These are phyloP conservation scores for Trichoderma erinaceum DNA, from an alignment of 495 filamentous ascomycete genomes.

Conservation along the genomic window DNA sequence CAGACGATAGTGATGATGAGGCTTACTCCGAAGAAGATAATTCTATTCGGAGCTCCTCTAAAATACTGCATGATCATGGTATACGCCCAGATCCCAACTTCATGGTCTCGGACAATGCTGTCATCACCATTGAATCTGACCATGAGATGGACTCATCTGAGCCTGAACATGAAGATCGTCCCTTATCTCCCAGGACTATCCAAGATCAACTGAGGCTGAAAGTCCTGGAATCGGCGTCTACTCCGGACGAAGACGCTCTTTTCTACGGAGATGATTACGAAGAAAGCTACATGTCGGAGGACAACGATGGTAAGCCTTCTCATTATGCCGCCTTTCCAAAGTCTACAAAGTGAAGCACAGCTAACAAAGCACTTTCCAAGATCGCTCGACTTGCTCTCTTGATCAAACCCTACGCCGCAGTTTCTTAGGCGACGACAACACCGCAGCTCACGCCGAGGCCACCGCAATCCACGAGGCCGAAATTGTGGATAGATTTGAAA, in stretches of 20 bases:
- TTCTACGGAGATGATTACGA: constrained; percentile 5
- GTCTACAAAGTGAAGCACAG: neutral
- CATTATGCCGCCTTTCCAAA: neutral
- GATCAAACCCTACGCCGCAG: neutral
- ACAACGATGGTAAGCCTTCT: neutral
- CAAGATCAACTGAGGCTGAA: neutral
- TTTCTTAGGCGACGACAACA: neutral
- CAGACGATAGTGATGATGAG: constrained; percentile 15
- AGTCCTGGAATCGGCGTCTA: neutral
- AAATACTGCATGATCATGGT: neutral
- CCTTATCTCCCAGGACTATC: neutral
- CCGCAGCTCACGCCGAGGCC: neutral
- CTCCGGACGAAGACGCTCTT: neutral
- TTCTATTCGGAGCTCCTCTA: neutral
- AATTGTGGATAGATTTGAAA: neutral
- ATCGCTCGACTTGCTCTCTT: neutral
- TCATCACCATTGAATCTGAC: constrained; percentile 5
- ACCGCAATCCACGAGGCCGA: neutral
- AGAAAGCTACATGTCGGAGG: neutral
- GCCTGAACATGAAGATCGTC: neutral
- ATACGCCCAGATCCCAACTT: neutral
- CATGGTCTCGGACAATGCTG: neutral
- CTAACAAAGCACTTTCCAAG: neutral
- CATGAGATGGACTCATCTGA: neutral
- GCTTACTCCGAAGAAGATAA: neutral